These are phyloP conservation scores for Phanerochaete sordida DNA, from an alignment of 768 basidiomycete species.

Conservation along the genomic window DNA sequence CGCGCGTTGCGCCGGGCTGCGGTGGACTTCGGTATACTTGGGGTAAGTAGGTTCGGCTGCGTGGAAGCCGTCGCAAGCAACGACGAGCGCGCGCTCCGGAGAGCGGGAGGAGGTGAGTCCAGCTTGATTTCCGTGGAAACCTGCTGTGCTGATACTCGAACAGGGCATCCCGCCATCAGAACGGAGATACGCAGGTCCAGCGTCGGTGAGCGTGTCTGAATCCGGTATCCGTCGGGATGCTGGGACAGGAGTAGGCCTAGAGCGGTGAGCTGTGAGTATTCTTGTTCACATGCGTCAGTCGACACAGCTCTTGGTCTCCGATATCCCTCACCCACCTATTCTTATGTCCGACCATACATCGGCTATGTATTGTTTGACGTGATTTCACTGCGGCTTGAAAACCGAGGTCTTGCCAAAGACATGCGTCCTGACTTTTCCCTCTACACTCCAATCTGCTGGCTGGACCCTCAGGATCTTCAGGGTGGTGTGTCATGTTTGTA, in stretches of 20 bases:
- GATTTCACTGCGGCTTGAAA: conserved; percentile 10
- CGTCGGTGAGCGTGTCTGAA: neutral
- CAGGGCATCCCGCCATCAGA: conserved; percentile 1
- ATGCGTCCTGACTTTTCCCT: conserved; percentile 9
- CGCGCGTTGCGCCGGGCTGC: neutral
- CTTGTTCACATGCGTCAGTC: conserved; percentile 5
- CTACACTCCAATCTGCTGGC: conserved; percentile 5
- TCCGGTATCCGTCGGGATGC: conserved; percentile 4
- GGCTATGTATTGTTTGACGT: conserved; percentile 8
- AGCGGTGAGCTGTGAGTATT: neutral
- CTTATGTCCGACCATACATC: conserved; percentile 8
- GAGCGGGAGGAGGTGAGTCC: neutral
- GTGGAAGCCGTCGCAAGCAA: neutral
- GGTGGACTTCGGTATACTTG: neutral
- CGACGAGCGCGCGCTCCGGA: too few relatives aligned
- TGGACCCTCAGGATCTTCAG: neutral
- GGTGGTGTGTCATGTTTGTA: conserved; percentile 6
- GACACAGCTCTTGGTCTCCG: neutral
- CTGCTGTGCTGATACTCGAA: neutral
- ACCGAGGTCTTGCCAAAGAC: conserved; percentile 13
- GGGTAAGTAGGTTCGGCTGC: neutral
- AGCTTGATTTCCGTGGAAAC: neutral
- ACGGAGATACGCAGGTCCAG: neutral
- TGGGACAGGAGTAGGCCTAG: neutral
- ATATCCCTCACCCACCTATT: conserved; percentile 7